Evolutionary conservation across 495 filamentous ascomycete genomes (phyloP), one percentile per base, ranked within the genome.

Genomic region (Diplogelasinospora grovesii): DNA sequence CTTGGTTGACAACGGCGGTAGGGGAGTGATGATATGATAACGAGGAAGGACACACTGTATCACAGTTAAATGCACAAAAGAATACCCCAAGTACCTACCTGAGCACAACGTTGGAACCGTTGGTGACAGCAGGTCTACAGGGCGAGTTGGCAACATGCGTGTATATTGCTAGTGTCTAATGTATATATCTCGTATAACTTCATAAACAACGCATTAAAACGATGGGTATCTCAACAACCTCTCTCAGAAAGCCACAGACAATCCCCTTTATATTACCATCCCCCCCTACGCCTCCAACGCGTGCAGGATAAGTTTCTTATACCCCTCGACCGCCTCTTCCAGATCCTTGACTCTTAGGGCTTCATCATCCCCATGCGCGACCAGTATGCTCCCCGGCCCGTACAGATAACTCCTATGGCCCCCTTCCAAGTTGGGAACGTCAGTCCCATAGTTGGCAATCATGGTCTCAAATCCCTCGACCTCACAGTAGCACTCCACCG

Each of bases 391-490:
- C 0, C 90, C 90, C 1, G 86, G 89, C 0, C 88, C 90, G 64
- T 89, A 97, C 26, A 95, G 66, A 59, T 95, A 97, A 37, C 80
- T 74, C 61, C 82, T 85, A 34, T 90, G 83, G 21, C 79, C 70
- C 5, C 80, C 77, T 14, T 77, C 48, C 29, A 97, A 55, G 43
- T 86, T 80, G 1, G 86, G 84, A 22, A 95, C 80, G 61, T 97
- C 90, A 8, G 90, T 97, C 3, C 90, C 90, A 55, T 96, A 97
- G 45, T 93, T 94, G 3, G 86, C 86, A 1, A 83, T 78, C 8
- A 78, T 79, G 0, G 77, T 79, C 22, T 89, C 75, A 43, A 95
- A 95, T 0, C 86, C 74, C 7, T 82, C 73, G 11, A 97, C 78
- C 59, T 95, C 88, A 36, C 75, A 75, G 53, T 90, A 74, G 28